Evolutionary conservation across 2,329 filamentous ascomycete species (phyloP), one percentile per base, ranked within the genome.

Genomic region (Xylaria sp.): DNA sequence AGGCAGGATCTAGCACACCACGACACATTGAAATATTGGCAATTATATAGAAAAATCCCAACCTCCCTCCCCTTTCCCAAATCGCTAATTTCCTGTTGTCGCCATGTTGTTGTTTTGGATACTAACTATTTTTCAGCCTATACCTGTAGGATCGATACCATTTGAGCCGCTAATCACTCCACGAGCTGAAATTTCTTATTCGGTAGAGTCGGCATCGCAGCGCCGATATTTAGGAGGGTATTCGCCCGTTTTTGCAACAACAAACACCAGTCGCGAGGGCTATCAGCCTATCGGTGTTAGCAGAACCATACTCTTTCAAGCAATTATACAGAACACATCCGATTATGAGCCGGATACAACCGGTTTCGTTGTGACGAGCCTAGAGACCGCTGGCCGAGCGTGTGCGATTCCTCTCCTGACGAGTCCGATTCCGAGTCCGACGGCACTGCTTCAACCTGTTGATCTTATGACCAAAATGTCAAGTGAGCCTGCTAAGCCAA

Each of bases 361-460:
- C 31, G 78, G 77, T 31, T 73, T 66, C 11, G 56, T 78, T 37
- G 68, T 73, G 5, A 75, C 75, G 15, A 68, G 57, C 15, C 71
- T 75, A 41, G 72, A 75, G n/a, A 72, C 64, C 31, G 64, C 49
- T 53, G 71, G 68, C 31, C 69, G 67, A 63, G 54, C 62, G 60
- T 64, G 38, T 55, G 49, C 47, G 48, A 49, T 40, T 54, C 73
- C 71, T 43, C 67, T 77, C 33, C 64, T 76, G 9, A 75, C 73
- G 17, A 67, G 57, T 43, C 58, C 71, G 1, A 79, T 80, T 37
- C 72, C 78, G 4, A 70, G 62, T n/a, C 77, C 77, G 11, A 77
- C 76, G 7, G 71, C 73, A 8, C 64, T 78, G 33, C 69, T 79
- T 1, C 58, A 70, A 31, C 52, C 68, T n/a, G 44, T 65, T 17